These are phyloP conservation scores for Pyrus communis DNA, from an alignment of 306 rosid genomes.

Conservation along the genomic window DNA sequence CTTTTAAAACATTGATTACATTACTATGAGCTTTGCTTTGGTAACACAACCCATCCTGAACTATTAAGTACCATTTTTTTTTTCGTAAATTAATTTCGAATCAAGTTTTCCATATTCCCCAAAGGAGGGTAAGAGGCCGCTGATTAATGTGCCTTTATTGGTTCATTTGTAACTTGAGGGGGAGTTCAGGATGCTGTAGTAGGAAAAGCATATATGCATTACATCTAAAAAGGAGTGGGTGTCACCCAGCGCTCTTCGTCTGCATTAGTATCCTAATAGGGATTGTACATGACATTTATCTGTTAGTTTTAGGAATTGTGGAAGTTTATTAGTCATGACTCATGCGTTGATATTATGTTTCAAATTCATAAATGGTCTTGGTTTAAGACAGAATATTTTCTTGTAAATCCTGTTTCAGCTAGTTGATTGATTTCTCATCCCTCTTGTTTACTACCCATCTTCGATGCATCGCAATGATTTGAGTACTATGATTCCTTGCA, in stretches of 20 bases:
- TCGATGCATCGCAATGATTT: background rate
- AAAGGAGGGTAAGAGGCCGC: background rate
- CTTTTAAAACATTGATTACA: background rate
- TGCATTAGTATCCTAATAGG: background rate
- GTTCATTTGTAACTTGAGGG: background rate
- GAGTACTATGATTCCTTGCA: background rate
- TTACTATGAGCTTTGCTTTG: background rate
- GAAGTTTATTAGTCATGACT: background rate
- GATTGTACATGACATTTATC: background rate
- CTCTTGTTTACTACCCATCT: background rate
- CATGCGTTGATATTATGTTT: background rate
- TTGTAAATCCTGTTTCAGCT: background rate
- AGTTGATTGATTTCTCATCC: background rate
- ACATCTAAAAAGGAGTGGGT: background rate
- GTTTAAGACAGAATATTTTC: background rate
- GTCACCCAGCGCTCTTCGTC: background rate
- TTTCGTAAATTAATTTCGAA: background rate
- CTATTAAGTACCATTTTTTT: background rate
- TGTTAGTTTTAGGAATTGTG: background rate
- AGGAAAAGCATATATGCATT: background rate
- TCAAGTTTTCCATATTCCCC: background rate
- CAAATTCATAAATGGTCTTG: background rate
- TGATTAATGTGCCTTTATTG: background rate
- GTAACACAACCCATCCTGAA: background rate
- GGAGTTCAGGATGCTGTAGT: background rate